Evolutionary conservation across 306 rosid genomes (phyloP), one percentile per base, ranked within the genome.

Genomic region (Sphenostylis stenocarpa): DNA sequence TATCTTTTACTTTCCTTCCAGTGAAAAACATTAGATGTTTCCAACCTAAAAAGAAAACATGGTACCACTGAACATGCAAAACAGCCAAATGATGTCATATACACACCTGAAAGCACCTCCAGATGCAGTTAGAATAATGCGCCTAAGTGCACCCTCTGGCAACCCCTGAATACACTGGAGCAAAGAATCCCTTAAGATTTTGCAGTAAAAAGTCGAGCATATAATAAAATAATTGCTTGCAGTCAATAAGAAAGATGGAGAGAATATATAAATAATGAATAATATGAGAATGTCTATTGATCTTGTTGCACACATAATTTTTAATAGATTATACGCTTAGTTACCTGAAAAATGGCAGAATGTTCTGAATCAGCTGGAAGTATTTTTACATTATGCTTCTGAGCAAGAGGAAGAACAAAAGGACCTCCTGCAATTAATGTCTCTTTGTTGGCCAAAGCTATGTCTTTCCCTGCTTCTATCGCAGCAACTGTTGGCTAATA

Each of bases 351-450:
- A 80, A 95, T 92, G 47, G 99, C 99, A 73, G 99, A 95, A 81
- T 95, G 99, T 67, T 95, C 99, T 38, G 99, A 95, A 89, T 95
- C 99, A 45, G 99, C 99, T 16, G 99, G 99, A 83, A 95, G 97
- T 75, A 95, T 95, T 79, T 95, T 95, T 39, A 95, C 88, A 19
- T 91, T 91, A 78, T 95, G 97, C 87, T 95, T 91, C 67, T 72
- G 87, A n/a, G 99, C 99, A 70, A 95, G 97, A 82, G 99, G 99
- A 79, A 95, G 97, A 77, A 95, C 96, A 83, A 95, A 95, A 68
- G 99, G 97, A 77, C 99, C 99, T 76, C 99, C 99, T 65, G 99
- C 99, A 82, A 95, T 95, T 64, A 95, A 80, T 61, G 99, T 95
- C 87, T 95, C 99, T 84, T 95, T 95, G 79, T 95, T 95, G 77